Evolutionary conservation across 2,329 filamentous ascomycete genomes (phyloP).

Genomic region (Thelonectria rubi): DNA sequence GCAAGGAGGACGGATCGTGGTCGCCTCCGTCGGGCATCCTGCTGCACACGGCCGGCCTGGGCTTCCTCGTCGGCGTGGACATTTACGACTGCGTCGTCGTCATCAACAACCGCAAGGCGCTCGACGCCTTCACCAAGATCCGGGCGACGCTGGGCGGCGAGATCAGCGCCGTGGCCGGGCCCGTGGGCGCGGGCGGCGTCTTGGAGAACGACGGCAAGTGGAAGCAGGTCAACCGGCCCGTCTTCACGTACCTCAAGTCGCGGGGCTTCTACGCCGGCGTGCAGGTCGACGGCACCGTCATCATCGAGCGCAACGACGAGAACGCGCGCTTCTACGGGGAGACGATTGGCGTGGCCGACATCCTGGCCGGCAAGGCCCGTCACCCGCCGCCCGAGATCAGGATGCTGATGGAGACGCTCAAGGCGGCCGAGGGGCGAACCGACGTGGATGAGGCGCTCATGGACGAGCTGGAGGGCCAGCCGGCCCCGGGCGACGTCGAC

Average conservation of each 20-base stretch:
- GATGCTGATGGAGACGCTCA: conserved; percentile 48
- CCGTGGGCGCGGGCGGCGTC: conserved; percentile 74
- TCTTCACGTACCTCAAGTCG: conserved; percentile 80
- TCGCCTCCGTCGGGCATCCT: conserved; percentile 83
- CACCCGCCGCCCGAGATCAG: conserved; percentile 40
- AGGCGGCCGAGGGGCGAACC: conserved; percentile 45
- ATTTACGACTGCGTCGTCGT: conserved; percentile 90
- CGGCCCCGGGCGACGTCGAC: conserved; percentile 48
- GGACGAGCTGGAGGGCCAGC: conserved; percentile 47
- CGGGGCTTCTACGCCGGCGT: conserved; percentile 87
- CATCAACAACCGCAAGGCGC: conserved; percentile 78
- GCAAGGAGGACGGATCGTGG: conserved; percentile 74
- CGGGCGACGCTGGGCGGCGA: conserved; percentile 81
- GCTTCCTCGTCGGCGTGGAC: conserved; percentile 82
- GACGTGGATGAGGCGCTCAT: conserved; percentile 47
- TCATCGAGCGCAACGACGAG: conserved; percentile 84
- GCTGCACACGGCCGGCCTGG: conserved; percentile 80
- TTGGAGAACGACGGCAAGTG: conserved; percentile 66
- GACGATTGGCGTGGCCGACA: conserved; percentile 53
- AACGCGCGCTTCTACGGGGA: conserved; percentile 86
- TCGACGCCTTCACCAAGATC: conserved; percentile 78
- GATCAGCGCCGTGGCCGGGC: conserved; percentile 76
- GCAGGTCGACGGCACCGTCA: conserved; percentile 84
- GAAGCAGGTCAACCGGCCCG: conserved; percentile 61
- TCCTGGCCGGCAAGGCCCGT: conserved; percentile 55